A percentile compares a stretch with the other conserved stretches of the same genome.
These are phyloP conservation scores for Combretum micranthum DNA, from an alignment of 345 rosid genomes.

Conservation along the genomic window DNA sequence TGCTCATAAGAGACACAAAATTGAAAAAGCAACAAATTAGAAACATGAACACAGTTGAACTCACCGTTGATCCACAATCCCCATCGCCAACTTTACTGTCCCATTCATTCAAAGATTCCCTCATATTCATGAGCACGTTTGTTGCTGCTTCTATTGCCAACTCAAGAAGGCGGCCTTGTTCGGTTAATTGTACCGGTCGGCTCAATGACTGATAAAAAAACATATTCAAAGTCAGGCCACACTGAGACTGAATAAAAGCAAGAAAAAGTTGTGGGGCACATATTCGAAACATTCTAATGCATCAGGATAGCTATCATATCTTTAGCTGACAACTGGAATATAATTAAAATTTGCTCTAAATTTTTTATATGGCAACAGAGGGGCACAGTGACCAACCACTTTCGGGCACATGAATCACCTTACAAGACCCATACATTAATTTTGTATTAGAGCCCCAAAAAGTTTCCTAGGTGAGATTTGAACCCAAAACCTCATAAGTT, in stretches of 20 bases:
- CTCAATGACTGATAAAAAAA: conserved; percentile 40
- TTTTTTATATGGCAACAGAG: no score
- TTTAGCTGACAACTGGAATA: no score
- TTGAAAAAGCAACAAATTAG: neutral
- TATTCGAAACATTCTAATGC: no score
- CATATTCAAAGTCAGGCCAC: conserved; percentile 10
- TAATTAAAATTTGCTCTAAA: no score
- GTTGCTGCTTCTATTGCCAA: conserved; percentile 82
- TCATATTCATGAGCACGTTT: conserved; percentile 51
- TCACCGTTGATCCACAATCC: conserved; percentile 95
- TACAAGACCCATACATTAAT: no score
- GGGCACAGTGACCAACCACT: no score
- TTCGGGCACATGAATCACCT: no score
- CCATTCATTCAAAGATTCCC: conserved; percentile 84
- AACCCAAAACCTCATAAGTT: no score
- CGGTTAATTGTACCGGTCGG: conserved; percentile 55
- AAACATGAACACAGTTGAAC: conserved; percentile 18
- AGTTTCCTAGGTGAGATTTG: no score
- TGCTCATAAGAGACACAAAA: neutral
- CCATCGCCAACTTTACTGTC: conserved; percentile 96
- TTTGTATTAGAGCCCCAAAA: no score
- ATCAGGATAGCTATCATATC: no score
- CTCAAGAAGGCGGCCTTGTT: conserved; percentile 68
- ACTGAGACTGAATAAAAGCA: neutral
- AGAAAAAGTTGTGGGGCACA: no score